Base-by-base conservation (phyloP, 2,329 filamentous ascomycete genomes). In the Rhexocercosporidium sp. region DNA sequence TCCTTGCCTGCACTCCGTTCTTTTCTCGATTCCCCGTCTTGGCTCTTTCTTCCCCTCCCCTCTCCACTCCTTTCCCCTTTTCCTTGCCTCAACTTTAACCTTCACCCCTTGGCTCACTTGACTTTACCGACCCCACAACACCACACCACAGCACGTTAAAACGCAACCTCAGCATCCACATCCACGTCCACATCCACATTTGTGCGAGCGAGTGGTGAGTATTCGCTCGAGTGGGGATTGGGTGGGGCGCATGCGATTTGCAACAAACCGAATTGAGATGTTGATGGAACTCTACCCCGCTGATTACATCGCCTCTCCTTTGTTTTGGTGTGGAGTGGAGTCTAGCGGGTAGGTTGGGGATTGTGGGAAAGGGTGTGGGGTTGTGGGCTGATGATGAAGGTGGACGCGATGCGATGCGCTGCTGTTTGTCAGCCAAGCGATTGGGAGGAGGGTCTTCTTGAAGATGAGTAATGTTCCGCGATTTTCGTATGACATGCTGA, bases 171-270 rank as follows among this genome's bases (percentile, higher is more conserved):
- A 31, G 22, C 31, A 41, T 57, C 29, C 53, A 57, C 29, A 18
- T 31, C 3, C 27, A 41, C 37, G 27, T 59, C 37, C 37, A 44
- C 31, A 57, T 39, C 34, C n/a, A 29, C 20, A 41, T 44, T 18
- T n/a, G 39, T 8, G 44, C 16, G 53, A 39, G 54, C 25, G 18
- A 44, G 18, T 60, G 57, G 41, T 34, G 22, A 60, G 57, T 16
- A 46, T 39, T 57, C 31, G n/a, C 20, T 56, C 53, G 34, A 60
- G 57, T 60, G 57, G 57, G 34, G 37, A 46, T 31, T 47, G 25
- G 39, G 57, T 60, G 57, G 57, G 57, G 57, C 57, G 57, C 14
- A 39, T 60, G 57, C 57, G 57, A 60, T 29, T 46, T 60, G 57
- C 57, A 60, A 60, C 57, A 60, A 60, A 59, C 46, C 5, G 39